phyloP scores from a whole-genome alignment of 1,284 basidiomycete genomes.

The Phaffia rhodozyma region DNA sequence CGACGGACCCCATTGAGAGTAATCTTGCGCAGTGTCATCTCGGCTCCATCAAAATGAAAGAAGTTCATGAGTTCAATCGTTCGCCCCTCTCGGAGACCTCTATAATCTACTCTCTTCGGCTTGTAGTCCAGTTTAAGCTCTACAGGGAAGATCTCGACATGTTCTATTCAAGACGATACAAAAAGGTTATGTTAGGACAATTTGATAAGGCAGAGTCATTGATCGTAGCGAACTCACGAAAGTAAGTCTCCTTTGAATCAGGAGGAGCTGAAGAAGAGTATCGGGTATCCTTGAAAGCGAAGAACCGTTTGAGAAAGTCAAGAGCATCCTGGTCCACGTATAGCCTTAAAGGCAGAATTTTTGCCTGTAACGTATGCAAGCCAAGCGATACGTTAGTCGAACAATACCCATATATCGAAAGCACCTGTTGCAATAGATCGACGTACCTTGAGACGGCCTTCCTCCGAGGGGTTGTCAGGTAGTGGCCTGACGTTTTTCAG shows the following conservation, averaged over 20 bases:
- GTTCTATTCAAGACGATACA: conserved; percentile 41
- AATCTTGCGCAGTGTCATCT: conserved; percentile 91
- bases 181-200: neutral
- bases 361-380: conserved; percentile 46
- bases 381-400: neutral
- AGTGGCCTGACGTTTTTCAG: conserved; percentile 60
- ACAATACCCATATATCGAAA: too few species aligned
- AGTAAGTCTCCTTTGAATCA: conserved; percentile 28
- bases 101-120: conserved; percentile 89
- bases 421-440: neutral
- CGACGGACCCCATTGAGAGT: conserved; percentile 71
- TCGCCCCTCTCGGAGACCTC: conserved; percentile 76
- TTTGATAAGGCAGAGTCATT: neutral
- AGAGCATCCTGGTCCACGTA: conserved; percentile 98
- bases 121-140: conserved; percentile 92
- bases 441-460: conserved; percentile 67
- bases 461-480: conserved; percentile 53
- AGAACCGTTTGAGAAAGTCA: conserved; percentile 94
- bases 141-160: conserved; percentile 75
- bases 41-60: conserved; percentile 97
- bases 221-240: conserved; percentile 27
- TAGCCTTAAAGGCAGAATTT: conserved; percentile 74
- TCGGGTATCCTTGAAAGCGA: conserved; percentile 66
- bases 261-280: conserved; percentile 28
- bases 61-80: conserved; percentile 99